Base-by-base conservation (phyloP, 2,329 filamentous ascomycete genomes). In the Chrysoporthe austroafricana region DNA sequence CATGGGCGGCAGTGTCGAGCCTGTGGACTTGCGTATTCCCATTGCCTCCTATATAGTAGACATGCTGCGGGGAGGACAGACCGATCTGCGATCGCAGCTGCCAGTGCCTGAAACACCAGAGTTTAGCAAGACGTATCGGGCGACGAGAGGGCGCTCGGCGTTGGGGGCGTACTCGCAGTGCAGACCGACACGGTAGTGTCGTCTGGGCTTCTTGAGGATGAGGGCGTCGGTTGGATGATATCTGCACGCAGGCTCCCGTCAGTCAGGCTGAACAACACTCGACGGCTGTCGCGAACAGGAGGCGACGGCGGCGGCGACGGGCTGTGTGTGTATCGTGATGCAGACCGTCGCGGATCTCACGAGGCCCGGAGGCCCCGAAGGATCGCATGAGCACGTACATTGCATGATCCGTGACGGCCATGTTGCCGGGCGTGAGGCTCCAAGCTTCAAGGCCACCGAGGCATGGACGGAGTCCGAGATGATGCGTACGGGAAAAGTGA, bases 71-170 rank as follows among this genome's bases (percentile, higher is more conserved):
- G 74, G 92, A 88, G 72, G 93, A 90, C 36, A 90, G 91, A 77
- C 92, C 95, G 76, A 98, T 91, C 73, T 97, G 90, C 73, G 96
- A 95, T 66, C 95, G 92, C 58, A 99, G 85, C 80, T 96, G 92
- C 89, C 91, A 94, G 80, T 96, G 92, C 72, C 91, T 94, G 39
- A 46, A 59, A 66, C 60, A 62, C 56, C 52, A 9, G 34, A 44
- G 36, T n/a, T 21, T 39, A 14, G 34, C 39, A 8, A 6, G 42
- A 39, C 62, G 64, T 63, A 34, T 14, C 3, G 21, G 26, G 66
- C 67, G 56, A 66, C 61, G 62, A 63, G 57, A 80, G 86, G 72
- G 80, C 91, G 88, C 87, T 86, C 62, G 88, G 88, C 62, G 85
- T 85, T 85, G 73, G 93, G 89, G 57, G 83, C 84, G 70, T 89